Base-by-base conservation (phyloP, 1,284 basidiomycete genomes). In the Malassezia dermatis region DNA sequence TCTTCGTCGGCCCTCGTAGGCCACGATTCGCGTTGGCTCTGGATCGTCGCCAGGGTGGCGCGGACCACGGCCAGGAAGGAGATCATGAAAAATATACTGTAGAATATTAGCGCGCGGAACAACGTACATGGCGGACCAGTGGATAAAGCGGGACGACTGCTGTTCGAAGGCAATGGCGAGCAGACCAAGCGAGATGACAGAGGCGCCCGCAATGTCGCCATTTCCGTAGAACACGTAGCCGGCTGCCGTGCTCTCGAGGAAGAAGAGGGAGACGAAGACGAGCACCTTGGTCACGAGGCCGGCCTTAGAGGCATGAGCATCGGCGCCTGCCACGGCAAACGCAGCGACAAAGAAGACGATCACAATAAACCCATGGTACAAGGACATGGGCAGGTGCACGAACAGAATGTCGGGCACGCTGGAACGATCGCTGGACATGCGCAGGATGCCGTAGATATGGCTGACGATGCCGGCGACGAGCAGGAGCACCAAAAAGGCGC, bases 221-320 rank as follows among this genome's bases (percentile, higher is more conserved):
- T 94, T 89, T 2, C 82, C 78, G 13, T 84, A 84, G 42, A 86
- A 86, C 2, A 66, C 88, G 75, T 95, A 94, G 1, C 87, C 86
- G 7, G 85, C 87, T 0, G 88, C 85, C 11, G 90, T 94, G 19
- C 83, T 85, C 76, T 93, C 89, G 61, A 95, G 84, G 84, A 94
- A 93, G 78, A 94, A 83, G 81, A 88, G 77, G 60, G 82, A 86
- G 42, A 94, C 82, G 82, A 94, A 93, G 56, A 91, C 89, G 64
- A 91, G 87, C 66, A 89, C 82, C 75, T 93, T 90, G 73, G 89
- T 93, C 83, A 88, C 88, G 56, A 90, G 77, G 24, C 89, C 89
- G 1, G 88, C 83, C 39, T 76, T 76, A 63, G 85, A 78, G 46
- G 75, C 76, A 63, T 79, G 69, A 0, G 86, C 82, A 73, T 90